Evolutionary conservation across 176 grass and related monocot genomes (phyloP).

Genomic region (Avena atlantica): DNA sequence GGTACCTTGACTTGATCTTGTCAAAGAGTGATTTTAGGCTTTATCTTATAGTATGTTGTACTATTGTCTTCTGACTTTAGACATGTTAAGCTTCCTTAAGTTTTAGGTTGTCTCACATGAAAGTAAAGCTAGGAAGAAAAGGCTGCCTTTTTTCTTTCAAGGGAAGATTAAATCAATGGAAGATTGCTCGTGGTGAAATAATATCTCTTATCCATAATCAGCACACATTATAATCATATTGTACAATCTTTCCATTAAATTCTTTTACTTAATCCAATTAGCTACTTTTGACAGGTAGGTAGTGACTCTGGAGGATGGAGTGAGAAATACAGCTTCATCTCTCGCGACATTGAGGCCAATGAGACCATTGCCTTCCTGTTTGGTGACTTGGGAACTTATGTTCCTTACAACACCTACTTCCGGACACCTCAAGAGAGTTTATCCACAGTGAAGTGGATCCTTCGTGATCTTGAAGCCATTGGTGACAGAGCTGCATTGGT

Average conservation of each 20-base stretch:
- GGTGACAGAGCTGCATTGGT: constrained; percentile 70
- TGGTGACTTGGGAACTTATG: constrained; percentile 88
- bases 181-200: not conserved
- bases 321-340: constrained; percentile 74
- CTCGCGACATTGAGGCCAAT: constrained; percentile 74
- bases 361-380: constrained; percentile 87
- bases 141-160: not conserved
- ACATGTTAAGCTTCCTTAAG: not conserved
- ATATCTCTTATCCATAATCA: not conserved
- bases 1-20: not conserved
- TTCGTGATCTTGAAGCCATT: constrained; percentile 75
- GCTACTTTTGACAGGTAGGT: constrained; percentile 65
- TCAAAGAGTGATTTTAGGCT: not conserved
- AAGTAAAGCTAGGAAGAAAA: not conserved
- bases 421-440: constrained; percentile 77
- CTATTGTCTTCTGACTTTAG: not conserved
- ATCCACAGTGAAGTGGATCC: constrained; percentile 86
- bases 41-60: not conserved
- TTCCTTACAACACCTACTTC: constrained; percentile 83
- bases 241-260: not conserved
- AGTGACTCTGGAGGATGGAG: constrained; percentile 81
- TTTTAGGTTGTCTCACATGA: not conserved
- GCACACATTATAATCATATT: not conserved
- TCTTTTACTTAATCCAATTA: not conserved
- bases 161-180: not conserved